phyloP scores from a whole-genome alignment of 805 yeast species.

The Danielia oregonensis region DNA sequence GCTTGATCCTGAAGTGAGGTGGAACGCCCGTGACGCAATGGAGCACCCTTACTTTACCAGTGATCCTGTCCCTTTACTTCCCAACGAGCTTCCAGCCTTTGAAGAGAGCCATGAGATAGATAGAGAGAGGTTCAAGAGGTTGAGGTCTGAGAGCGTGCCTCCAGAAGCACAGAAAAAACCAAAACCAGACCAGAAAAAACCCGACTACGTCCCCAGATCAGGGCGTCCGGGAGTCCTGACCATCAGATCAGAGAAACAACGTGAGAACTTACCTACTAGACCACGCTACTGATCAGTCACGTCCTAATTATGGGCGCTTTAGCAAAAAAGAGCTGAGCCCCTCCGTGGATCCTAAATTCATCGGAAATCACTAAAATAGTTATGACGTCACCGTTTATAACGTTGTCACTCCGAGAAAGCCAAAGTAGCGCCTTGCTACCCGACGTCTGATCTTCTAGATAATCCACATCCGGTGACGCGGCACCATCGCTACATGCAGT shows the following conservation, averaged over 20 bases:
- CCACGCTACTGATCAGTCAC: too few species aligned
- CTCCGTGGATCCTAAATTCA: too few species aligned
- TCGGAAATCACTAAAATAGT: too few species aligned
- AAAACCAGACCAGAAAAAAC: neutral
- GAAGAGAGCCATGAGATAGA: slow-evolving; percentile 92
- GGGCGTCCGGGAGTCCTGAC: neutral
- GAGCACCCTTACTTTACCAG: slow-evolving; percentile 63
- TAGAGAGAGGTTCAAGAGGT: slow-evolving; percentile 52
- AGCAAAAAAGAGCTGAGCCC: too few species aligned
- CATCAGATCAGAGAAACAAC: neutral
- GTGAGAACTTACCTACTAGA: neutral
- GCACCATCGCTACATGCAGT: too few species aligned
- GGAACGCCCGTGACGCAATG: slow-evolving; percentile 77
- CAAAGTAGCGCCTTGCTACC: too few species aligned
- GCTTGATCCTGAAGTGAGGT: slow-evolving; percentile 68
- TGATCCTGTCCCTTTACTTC: slow-evolving; percentile 61
- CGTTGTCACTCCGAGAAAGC: too few species aligned
- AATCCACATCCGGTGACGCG: too few species aligned
- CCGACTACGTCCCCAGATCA: neutral
- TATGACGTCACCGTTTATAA: too few species aligned
- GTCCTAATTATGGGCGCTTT: too few species aligned
- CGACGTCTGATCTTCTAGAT: too few species aligned
- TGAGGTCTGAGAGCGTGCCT: slow-evolving; percentile 15
- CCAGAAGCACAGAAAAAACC: neutral
- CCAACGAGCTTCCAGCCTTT: slow-evolving; percentile 56